phyloP scores from a whole-genome alignment of 495 filamentous ascomycete genomes.

The Parathielavia hyrcaniae region DNA sequence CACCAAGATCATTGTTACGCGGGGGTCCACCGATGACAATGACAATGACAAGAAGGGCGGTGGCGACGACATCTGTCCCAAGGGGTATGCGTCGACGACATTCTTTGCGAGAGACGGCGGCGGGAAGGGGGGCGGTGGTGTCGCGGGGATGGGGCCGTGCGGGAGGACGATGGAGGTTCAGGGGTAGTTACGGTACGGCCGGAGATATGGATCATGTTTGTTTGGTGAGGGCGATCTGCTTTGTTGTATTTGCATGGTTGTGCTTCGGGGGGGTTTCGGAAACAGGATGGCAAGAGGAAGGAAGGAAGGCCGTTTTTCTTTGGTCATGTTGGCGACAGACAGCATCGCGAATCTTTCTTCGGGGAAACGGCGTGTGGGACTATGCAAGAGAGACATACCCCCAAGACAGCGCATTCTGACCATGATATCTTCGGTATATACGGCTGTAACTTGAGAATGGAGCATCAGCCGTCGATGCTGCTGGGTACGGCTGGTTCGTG shows the following conservation, averaged over 20 bases:
- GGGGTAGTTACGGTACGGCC: too few species aligned
- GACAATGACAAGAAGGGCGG: background rate
- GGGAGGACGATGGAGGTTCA: conserved; percentile 3
- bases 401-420: too few species aligned
- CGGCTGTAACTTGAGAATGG: background rate
- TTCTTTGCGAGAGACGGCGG: background rate
- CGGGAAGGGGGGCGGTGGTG: background rate
- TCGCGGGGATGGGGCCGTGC: conserved; percentile 23
- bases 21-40: too few species aligned
- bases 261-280: too few species aligned
- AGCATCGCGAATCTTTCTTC: too few species aligned
- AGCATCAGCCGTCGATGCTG: background rate
- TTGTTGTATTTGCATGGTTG: too few species aligned
- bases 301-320: too few species aligned
- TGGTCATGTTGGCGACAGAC: too few species aligned
- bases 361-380: too few species aligned
- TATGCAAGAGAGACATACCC: background rate
- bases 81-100: conserved; percentile 14
- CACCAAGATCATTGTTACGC: conserved; percentile 14
- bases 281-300: too few species aligned
- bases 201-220: too few species aligned
- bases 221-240: too few species aligned
- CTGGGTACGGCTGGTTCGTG: background rate
- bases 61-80: conserved; percentile 10
- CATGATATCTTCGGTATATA: background rate